Conservation (phyloP, 2,329 filamentous ascomycete genomes). For the Sporothrix mexicana region DNA sequence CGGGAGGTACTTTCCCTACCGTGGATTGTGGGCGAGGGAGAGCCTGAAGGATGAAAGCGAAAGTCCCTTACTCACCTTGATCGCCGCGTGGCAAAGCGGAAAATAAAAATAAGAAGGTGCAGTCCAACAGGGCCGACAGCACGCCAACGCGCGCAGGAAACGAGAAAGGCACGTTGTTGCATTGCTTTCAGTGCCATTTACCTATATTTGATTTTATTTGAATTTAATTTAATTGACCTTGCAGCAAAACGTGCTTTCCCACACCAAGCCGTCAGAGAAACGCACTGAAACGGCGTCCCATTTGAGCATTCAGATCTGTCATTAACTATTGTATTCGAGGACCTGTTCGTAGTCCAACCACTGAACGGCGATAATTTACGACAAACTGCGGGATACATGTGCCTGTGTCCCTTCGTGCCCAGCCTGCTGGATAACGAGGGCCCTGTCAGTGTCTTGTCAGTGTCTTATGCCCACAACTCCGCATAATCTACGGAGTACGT, state of each 20-base stretch:
- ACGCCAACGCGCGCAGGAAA: not conserved
- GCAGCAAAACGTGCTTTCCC: slow-evolving; percentile 2
- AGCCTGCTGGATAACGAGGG: not conserved
- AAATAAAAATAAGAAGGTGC: slow-evolving; percentile 19
- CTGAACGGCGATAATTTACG: not conserved
- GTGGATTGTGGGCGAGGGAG: not conserved
- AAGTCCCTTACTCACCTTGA: slow-evolving; percentile 27
- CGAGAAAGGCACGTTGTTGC: slow-evolving; percentile 21
- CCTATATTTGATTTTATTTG: slow-evolving; percentile 3
- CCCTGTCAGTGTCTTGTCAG: slow-evolving; percentile 1
- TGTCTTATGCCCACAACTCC: too few species aligned
- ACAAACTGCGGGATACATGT: not conserved
- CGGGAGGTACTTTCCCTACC: not conserved
- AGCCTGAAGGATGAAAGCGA: not conserved
- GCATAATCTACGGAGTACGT: too few species aligned
- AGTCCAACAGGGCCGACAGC: not conserved
- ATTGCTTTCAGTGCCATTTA: slow-evolving; percentile 1
- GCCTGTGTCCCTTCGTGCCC: not conserved
- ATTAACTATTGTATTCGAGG: not conserved
- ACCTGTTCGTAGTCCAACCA: not conserved
- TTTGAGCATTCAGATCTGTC: not conserved
- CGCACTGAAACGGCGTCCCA: not conserved
- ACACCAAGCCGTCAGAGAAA: not conserved
- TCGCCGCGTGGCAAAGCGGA: slow-evolving; percentile 31
- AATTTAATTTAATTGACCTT: slow-evolving; percentile 18